Base-by-base conservation (phyloP, 805 yeast genomes). In the Tanozyma kutaoensis region DNA sequence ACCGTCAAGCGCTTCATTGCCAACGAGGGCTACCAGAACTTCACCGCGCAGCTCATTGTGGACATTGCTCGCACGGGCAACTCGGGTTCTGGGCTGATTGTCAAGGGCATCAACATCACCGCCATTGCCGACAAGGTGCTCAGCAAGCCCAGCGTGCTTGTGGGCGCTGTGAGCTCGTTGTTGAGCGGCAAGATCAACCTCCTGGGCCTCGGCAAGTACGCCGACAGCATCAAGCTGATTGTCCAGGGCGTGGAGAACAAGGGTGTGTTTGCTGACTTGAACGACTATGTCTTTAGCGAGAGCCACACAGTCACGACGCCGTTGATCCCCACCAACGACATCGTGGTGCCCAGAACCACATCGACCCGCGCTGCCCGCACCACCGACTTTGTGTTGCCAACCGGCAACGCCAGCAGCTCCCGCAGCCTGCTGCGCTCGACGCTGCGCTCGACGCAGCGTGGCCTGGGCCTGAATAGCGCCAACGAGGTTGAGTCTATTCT, bases 191-290 rank as follows among this genome's bases (percentile, higher is more conserved):
- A 37, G 23, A 18, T 39, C 20, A 25, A 30, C 23, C 24, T 37
- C 16, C 20, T 25, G 15, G 13, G 42, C 12, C 23, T 34, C 9
- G 47, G 46, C 18, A 46, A 48, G 33, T 58, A 58, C 33, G 28
- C 42, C 11, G 36, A 40, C 8, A 63, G 60, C 4, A 27, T 57
- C 14, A 35, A 37, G 24, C 43, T 34, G n/a, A 49, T 57, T 12
- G 25, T 56, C 23, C 22, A 27, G 5, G 60, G 48, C 24, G 48
- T 58, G 20, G 59, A 59, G 32, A 26, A 39, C 17, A 43, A 42
- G 22, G 65, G 65, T 5, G 41, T 55, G 8, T 59, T 59, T 30
- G 47, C 38, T 12, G 50, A 55, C 29, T 52, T 59, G 44, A 59
- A 59, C 38, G 29, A 44, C 24, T 48, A 42, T 24, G 34, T 59